Base-by-base conservation (phyloP, 2,329 filamentous ascomycete species). In the Fusarium foetens region DNA sequence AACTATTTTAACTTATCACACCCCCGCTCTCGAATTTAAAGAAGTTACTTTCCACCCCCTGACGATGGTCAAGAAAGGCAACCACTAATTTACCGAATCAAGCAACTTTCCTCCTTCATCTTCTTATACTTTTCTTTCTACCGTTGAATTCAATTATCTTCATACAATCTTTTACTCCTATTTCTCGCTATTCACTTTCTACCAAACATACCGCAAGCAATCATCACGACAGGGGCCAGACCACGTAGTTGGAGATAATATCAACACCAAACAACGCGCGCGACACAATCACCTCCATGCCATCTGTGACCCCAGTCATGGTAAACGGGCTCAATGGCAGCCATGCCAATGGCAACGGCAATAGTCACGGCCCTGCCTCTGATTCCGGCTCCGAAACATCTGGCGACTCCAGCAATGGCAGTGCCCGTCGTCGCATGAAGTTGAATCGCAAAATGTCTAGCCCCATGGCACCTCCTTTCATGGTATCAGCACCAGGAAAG, bases 401-500 rank as follows among this genome's bases (percentile, higher is more conserved):
- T 48, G 71, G 71, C 23, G 71, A 65, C 21, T 74, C 80, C 49
- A 71, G 77, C 67, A 83, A 82, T 63, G 79, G 81, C 70, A 80
- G 76, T 65, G 63, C 81, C 69, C 65, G 76, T 57, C 75, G 81
- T 63, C 81, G 81, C 57, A 77, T 81, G 67, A 86, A 76, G 73
- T 79, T 84, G 76, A 80, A 83, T 53, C 87, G 89, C 79, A 91
- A 89, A 75, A 83, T 85, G 68, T 91, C 89, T 16, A 89, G 84
- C 62, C 90, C 90, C 7, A 89, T 92, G 89, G 90, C 96, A 83
- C 95, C 95, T 46, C 86, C 95, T 68, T 99, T 99, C 81, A 97
- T 99, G 93, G 95, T 98, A 63, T 98, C 96, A 21, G 95, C 97
- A 5, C 96, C 96, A 0, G 97, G 95, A 72, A 99, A 99, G 82